Evolutionary conservation across 805 yeast species (phyloP).

Genomic region (Zygotorulaspora sp.): DNA sequence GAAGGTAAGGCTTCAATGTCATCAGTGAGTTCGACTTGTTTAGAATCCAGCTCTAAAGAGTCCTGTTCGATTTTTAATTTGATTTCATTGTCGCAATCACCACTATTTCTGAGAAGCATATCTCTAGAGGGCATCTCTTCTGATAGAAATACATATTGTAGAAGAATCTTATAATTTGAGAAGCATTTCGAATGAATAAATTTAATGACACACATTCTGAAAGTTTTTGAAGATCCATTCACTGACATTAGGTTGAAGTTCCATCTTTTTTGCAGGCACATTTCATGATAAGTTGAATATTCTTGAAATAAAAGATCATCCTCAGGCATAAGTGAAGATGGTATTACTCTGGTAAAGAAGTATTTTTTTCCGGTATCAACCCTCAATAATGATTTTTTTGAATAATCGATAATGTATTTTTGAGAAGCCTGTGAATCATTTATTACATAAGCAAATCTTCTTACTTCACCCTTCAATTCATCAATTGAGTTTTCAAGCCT

Average conservation of each 20-base stretch:
- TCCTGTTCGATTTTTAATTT: conserved; percentile 24
- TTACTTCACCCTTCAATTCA: conserved; percentile 35
- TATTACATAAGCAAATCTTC: conserved; percentile 30
- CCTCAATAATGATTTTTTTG: conserved; percentile 6
- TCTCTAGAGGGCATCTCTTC: conserved; percentile 28
- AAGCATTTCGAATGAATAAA: conserved; percentile 18
- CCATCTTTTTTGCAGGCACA: conserved; percentile 22
- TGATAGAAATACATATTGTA: conserved; percentile 28
- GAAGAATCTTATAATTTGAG: conserved; percentile 15
- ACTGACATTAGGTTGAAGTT: conserved; percentile 30
- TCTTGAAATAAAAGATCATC: conserved; percentile 26
- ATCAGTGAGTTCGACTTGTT: conserved; percentile 9
- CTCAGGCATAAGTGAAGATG: conserved; percentile 19
- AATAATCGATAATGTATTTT: conserved; percentile 17
- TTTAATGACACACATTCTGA: conserved; percentile 16
- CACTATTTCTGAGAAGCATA: conserved; percentile 13
- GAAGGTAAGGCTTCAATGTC: conserved; percentile 13
- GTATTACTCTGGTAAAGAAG: conserved; percentile 25
- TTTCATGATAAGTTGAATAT: conserved; percentile 27
- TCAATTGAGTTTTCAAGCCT: conserved; percentile 48
- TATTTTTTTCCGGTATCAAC: conserved; percentile 3
- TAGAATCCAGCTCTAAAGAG: conserved; percentile 23
- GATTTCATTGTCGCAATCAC: conserved; percentile 15
- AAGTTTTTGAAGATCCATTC: conserved; percentile 15
- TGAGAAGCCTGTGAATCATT: conserved; percentile 2